Conservation (phyloP, 352 stramenopile species). For the Phytophthora aleatoria region DNA sequence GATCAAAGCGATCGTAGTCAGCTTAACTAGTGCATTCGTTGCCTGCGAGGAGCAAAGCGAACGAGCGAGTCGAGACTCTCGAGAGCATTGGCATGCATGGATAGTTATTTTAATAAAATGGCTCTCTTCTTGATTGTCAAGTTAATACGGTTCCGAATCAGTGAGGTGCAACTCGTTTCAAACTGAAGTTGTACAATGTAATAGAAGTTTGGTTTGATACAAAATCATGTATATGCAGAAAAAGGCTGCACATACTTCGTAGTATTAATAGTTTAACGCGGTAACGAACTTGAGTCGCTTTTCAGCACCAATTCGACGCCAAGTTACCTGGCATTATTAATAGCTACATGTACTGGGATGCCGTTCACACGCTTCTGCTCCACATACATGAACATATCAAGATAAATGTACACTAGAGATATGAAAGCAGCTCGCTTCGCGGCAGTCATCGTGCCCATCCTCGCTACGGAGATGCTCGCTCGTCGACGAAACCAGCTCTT, state of each 20-base stretch:
- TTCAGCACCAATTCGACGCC: background rate
- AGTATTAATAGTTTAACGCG: background rate
- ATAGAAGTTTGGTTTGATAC: background rate
- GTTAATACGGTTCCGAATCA: constrained; percentile 13
- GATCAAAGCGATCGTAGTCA: background rate
- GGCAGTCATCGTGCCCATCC: constrained; percentile 9
- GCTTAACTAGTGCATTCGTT: constrained; percentile 1
- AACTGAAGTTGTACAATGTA: constrained; percentile 2
- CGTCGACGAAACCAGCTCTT: constrained; percentile 30
- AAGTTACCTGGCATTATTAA: background rate
- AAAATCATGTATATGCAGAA: background rate
- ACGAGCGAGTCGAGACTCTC: background rate
- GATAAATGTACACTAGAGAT: background rate
- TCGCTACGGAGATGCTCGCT: constrained; percentile 1
- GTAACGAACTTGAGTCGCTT: constrained; percentile 2
- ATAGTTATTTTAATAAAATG: background rate
- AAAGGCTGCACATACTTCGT: background rate
- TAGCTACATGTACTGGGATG: background rate
- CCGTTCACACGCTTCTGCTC: too few relatives aligned
- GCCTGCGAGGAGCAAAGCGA: background rate
- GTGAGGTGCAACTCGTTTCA: constrained; percentile 16
- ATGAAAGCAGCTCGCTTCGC: constrained; percentile 1
- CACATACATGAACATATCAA: too few relatives aligned
- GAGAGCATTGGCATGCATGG: background rate
- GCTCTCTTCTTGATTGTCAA: background rate